Evolutionary conservation across 257 asterid genomes (phyloP).

Genomic region (Haberlea rhodopensis): DNA sequence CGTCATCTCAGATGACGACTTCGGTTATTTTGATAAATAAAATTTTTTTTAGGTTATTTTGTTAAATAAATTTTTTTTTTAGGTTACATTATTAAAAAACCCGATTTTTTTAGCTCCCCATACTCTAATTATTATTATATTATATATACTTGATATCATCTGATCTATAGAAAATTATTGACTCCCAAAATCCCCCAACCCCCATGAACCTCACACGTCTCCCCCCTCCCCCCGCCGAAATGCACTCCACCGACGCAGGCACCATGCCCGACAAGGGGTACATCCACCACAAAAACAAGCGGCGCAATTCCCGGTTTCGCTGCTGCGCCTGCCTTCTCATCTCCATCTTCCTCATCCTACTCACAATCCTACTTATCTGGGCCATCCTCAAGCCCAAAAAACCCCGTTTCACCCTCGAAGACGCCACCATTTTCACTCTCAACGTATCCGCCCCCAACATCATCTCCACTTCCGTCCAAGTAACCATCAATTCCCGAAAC

Average conservation of each 20-base stretch:
- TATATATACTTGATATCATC: no score
- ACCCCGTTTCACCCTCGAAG: conserved; percentile 82
- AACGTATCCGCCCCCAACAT: conserved; percentile 74
- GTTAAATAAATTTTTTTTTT: no score
- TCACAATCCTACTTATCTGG: conserved; percentile 61
- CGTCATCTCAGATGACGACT: no score
- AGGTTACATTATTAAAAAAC: no score
- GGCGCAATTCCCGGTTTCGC: conserved; percentile 28
- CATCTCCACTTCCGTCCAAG: conserved; percentile 69
- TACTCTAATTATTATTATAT: no score
- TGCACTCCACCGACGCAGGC: conserved; percentile 8
- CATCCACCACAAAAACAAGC: conserved; percentile 63
- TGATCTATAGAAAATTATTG: neutral
- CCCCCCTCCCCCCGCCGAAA: conserved; percentile 12
- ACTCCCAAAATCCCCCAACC: neutral
- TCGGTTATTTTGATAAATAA: no score
- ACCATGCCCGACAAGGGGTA: conserved; percentile 58
- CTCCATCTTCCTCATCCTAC: conserved; percentile 46
- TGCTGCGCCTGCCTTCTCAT: conserved; percentile 39
- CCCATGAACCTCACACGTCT: neutral
- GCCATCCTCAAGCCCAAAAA: conserved; percentile 76
- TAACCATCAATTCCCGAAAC: conserved; percentile 77
- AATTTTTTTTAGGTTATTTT: no score
- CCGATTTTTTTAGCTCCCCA: no score
- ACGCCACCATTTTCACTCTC: conserved; percentile 84